Base-by-base conservation (phyloP, 2,329 filamentous ascomycete species). In the Dactylellina cionopaga region DNA sequence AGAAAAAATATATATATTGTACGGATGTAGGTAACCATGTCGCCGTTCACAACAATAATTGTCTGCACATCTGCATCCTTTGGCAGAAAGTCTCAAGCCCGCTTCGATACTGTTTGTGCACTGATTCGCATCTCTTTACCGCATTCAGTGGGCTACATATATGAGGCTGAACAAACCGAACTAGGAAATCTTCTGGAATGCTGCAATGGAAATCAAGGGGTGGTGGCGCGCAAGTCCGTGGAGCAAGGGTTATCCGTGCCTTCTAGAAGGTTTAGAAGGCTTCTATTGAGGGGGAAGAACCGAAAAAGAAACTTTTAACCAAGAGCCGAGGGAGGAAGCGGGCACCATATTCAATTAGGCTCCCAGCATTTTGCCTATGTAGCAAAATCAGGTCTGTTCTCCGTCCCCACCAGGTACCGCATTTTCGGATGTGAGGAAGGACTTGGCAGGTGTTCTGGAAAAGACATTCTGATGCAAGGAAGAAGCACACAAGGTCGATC, bases 321-420 rank as follows among this genome's bases (percentile, higher is more conserved):
- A 65, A 54, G 49, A 72, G 68, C 68, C 68, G 68, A 72, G 55
- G 35, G 64, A 49, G 68, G 68, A 60, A 72, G 68, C 68, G 68
- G 68, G 52, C 68, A 65, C 51, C 68, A 54, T 47, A 51, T 72
- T 72, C 68, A 72, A 72, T 72, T 72, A 72, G 68, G 68, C 68
- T 72, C 68, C 68, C 68, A 72, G 59, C 59, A 72, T 72, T 72
- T 72, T 72, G 68, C 68, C 68, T 72, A 71, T 71, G 68, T 72
- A 66, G 62, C 66, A 63, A 56, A 71, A 63, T 56, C 43, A 56
- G 44, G 58, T 58, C 58, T 63, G 49, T 71, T 63, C 51, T 49
- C 60, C 39, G 49, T 55, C 62, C 62, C 63, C 63, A 52, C 63
- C 44, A 59, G 54, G 63, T 44, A 68, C 63, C 63, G 46, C 54